Evolutionary conservation across 148 eudicot species (phyloP).

Genomic region (Pouteria glomerata): DNA sequence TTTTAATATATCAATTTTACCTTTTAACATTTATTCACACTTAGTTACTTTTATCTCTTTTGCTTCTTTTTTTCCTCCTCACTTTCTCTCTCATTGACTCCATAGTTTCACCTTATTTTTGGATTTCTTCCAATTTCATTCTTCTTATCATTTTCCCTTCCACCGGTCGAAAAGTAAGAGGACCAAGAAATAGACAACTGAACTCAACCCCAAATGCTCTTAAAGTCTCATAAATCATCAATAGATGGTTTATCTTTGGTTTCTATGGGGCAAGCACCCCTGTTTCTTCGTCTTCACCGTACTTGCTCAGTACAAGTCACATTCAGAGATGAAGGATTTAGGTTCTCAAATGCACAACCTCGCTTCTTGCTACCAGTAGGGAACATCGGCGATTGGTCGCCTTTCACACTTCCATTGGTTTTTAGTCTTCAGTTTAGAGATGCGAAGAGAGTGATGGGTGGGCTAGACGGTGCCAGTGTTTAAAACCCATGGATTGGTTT

Average conservation of each 20-base stretch:
- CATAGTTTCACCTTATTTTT: neutral
- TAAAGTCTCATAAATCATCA: constrained; percentile 72
- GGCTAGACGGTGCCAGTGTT: constrained; percentile 37
- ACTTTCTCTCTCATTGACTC: constrained; percentile 8
- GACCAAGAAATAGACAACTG: constrained; percentile 68
- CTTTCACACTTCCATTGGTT: constrained; percentile 44
- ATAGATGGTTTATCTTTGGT: constrained; percentile 75
- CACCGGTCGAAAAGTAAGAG: constrained; percentile 40
- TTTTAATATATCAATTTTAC: too few relatives aligned
- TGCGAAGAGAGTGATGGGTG: constrained; percentile 31
- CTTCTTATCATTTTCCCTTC: constrained; percentile 17
- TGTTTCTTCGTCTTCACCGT: constrained; percentile 79
- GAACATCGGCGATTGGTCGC: constrained; percentile 57
- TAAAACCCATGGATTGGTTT: constrained; percentile 51
- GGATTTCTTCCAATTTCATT: constrained; percentile 1
- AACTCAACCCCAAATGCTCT: constrained; percentile 63
- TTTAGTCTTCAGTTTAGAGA: constrained; percentile 56
- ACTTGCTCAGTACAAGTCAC: constrained; percentile 96
- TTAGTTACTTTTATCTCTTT: too few relatives aligned
- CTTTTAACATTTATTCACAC: too few relatives aligned
- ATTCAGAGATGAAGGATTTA: constrained; percentile 85
- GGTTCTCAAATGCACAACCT: constrained; percentile 57
- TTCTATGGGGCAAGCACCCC: constrained; percentile 33
- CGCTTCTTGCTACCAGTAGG: constrained; percentile 32
- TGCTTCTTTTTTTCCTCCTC: constrained; percentile 12